These are phyloP conservation scores for Myxozyma neotropica DNA, from an alignment of 805 yeast species.

Conservation along the genomic window DNA sequence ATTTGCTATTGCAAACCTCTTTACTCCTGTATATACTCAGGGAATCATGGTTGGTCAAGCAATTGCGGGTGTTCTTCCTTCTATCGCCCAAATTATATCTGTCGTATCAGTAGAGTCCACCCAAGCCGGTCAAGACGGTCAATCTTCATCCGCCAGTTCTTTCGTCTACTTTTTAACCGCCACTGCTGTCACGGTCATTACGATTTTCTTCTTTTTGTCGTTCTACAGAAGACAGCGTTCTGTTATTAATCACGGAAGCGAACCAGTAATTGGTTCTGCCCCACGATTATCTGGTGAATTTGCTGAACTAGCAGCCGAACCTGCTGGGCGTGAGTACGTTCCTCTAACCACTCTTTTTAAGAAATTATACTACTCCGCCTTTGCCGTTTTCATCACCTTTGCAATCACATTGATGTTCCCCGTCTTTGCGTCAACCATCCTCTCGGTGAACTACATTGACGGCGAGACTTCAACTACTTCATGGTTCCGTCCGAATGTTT, in stretches of 20 bases:
- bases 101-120: constrained; percentile 44
- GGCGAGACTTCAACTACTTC: constrained; percentile 23
- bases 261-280: neutral
- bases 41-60: constrained; percentile 96
- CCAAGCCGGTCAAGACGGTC: neutral
- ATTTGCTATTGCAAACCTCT: constrained; percentile 79
- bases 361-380: constrained; percentile 63
- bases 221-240: constrained; percentile 40
- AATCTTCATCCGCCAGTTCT: constrained; percentile 22
- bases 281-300: constrained; percentile 6
- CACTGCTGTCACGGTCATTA: constrained; percentile 49
- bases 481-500: constrained; percentile 43
- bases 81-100: constrained; percentile 64
- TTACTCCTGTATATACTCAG: constrained; percentile 79
- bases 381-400: constrained; percentile 74
- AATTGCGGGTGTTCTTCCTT: constrained; percentile 88
- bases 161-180: constrained; percentile 55
- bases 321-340: constrained; percentile 45
- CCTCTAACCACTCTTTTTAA: constrained; percentile 63
- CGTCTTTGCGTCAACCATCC: constrained; percentile 77
- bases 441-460: constrained; percentile 51
- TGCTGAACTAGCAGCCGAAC: constrained; percentile 1
- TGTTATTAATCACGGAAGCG: constrained; percentile 25
- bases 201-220: constrained; percentile 48
- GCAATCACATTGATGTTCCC: constrained; percentile 79